phyloP scores from a whole-genome alignment of 2,329 filamentous ascomycete species.

The Phaeosphaeriaceae sp. region DNA sequence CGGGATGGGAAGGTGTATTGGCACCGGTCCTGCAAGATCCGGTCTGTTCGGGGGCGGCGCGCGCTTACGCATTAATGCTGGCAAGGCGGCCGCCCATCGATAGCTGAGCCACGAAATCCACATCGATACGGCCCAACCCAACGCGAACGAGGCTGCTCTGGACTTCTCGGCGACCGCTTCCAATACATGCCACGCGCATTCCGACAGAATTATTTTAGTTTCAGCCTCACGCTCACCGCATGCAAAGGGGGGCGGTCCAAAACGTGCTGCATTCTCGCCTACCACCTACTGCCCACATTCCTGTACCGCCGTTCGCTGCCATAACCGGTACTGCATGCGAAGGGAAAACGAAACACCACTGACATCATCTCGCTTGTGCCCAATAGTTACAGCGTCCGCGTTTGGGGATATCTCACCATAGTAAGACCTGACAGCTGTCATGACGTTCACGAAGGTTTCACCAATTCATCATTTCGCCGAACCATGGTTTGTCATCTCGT shows the following conservation, averaged over 20 bases:
- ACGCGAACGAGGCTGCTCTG: conserved; percentile 13
- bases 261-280: background rate
- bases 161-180: background rate
- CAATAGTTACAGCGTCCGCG: conserved; percentile 2
- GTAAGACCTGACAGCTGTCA: conserved; percentile 3
- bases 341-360: conserved; percentile 11
- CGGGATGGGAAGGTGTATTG: conserved; percentile 17
- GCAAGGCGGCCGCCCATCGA: background rate
- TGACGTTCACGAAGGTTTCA: background rate
- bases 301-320: background rate
- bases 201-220: background rate
- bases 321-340: background rate
- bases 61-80: conserved; percentile 25
- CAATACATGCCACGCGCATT: background rate
- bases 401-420: background rate
- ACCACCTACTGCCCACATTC: background rate
- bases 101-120: conserved; percentile 6
- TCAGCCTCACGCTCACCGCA: background rate
- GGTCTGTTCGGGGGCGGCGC: too few relatives aligned
- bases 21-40: conserved; percentile 7
- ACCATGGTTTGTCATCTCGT: background rate
- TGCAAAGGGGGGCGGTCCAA: background rate
- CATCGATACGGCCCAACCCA: conserved; percentile 10
- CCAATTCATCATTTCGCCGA: background rate
- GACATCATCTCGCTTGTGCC: conserved; percentile 12